Evolutionary conservation across 257 asterid genomes (phyloP), one percentile per base, ranked within the genome.

Genomic region (Petunia secreta): DNA sequence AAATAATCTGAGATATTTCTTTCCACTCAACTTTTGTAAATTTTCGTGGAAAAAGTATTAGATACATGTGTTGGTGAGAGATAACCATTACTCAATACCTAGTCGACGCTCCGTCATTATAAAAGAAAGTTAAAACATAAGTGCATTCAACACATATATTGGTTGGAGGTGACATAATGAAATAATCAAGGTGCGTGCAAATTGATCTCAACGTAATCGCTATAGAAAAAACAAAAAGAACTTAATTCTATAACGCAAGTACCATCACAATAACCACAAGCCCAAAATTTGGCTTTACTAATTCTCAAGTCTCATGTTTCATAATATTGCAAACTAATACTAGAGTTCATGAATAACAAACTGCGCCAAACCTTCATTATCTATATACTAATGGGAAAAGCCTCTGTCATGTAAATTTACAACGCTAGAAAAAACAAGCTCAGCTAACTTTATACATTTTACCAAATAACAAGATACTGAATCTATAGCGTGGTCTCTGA

Each of bases 361-460:
- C 62, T 50, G 60, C 44, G 15, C 77, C 77, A 73, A 73, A 73
- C 77, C 77, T 73, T 37, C 77, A 73, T 48, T 36, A 52, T 50
- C 50, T 71, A 71, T 73, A 50, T 73, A 57, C 59, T 73, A 25
- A 50, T 13, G 6, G 77, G 25, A 25, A 50, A 73, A 73, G 25
- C 62, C 77, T 73, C 36, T 50, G 77, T 36, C 6, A 73, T 73
- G 62, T 50, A 73, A 50, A 73, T 73, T 11, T 73, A 73, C 77
- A 73, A 73, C 10, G 13, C 62, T 73, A 73, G 77, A 34, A 77
- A 43, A 59, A 78, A 52, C 81, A 52, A 63, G 15, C 48, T 63
- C 75, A 78, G 37, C 75, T 48, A 62, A 78, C n/a, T 48, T 38
- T 78, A 78, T 78, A 78, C 75, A 78, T 78, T 66, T 48, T 34